Base-by-base conservation (phyloP, 1,139 yeast genomes). In the Protomyces gravidus region DNA sequence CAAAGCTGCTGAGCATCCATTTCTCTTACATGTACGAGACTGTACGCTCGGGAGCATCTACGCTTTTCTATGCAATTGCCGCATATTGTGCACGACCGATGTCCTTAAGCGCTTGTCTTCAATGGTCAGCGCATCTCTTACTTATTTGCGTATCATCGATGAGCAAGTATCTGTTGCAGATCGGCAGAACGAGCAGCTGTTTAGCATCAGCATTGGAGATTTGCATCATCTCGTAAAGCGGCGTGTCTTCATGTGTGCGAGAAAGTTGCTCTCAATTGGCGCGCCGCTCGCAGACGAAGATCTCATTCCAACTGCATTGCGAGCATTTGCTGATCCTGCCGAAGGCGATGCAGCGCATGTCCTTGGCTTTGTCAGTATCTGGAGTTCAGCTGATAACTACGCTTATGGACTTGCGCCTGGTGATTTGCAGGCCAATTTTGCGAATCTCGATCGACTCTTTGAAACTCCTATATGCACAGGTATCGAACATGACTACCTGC, bases 41-140 rank as follows among this genome's bases (percentile, higher is more conserved):
- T 68, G 70, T 25, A 75, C 77, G 0, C 63, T 76, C 15, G 68
- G 73, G 2, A 71, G 75, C 2, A 64, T 75, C 30, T 64, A 67
- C 3, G 67, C 72, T 1, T 76, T 75, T 61, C 59, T 75, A 55
- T 65, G 64, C n/a, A 67, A 67, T 60, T 75, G 75, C 59, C 55
- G 66, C n/a, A 65, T 66, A 30, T 66, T 76, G 15, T 65, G 76
- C 5, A 75, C 78, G 0, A 65, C 70, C 4, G 78, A 76, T 63
- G 73, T 76, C n/a, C 67, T 76, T 4, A 64, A 69, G 30, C 65
- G 77, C 7, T 59, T 75, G 19, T 68, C 72, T 11, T 64, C 65
- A 19, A 65, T 75, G 67, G 67, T 75, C 47, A 72, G 71, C 25
- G 69, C 68, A 33, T 67, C 75, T 1, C 66, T 70, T 62, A 55